Evolutionary conservation across 2,329 filamentous ascomycete genomes (phyloP).

Genomic region (Stylonectria norvegica): DNA sequence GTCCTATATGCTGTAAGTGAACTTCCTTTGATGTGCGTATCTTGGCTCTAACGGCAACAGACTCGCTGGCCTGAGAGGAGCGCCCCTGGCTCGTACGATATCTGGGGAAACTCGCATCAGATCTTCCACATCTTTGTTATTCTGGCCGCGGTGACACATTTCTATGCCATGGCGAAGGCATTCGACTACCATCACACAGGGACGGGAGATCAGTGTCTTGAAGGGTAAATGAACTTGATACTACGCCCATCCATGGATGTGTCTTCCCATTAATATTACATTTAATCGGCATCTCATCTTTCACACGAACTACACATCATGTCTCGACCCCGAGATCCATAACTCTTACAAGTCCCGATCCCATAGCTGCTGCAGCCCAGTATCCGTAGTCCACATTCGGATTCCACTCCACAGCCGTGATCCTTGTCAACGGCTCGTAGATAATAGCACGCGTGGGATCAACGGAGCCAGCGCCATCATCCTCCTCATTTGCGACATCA

Average conservation of each 20-base stretch:
- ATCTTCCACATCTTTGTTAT: constrained; percentile 92
- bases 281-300: too few species aligned
- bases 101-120: constrained; percentile 91
- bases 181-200: constrained; percentile 79
- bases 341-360: constrained; percentile 62
- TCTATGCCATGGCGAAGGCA: constrained; percentile 75
- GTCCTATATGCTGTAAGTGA: constrained; percentile 73
- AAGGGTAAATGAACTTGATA: constrained; percentile 11
- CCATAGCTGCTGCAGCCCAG: constrained; percentile 65
- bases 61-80: constrained; percentile 78
- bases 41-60: constrained; percentile 35
- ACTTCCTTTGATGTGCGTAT: background rate
- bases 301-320: too few species aligned
- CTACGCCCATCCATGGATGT: too few species aligned
- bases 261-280: too few species aligned
- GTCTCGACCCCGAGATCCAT: constrained; percentile 60
- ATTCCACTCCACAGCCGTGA: constrained; percentile 65
- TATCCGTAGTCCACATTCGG: constrained; percentile 62
- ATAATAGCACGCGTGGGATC: constrained; percentile 47
- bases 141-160: constrained; percentile 74
- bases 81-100: constrained; percentile 77
- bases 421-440: constrained; percentile 60
- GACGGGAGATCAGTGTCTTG: constrained; percentile 49
- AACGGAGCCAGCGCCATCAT: constrained; percentile 26
- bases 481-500: constrained; percentile 32